Percentiles rank a stretch among this genome's conserved stretches.
These are phyloP conservation scores for Scedosporium aurantiacum DNA, from an alignment of 2,329 filamentous ascomycete species.

Conservation along the genomic window DNA sequence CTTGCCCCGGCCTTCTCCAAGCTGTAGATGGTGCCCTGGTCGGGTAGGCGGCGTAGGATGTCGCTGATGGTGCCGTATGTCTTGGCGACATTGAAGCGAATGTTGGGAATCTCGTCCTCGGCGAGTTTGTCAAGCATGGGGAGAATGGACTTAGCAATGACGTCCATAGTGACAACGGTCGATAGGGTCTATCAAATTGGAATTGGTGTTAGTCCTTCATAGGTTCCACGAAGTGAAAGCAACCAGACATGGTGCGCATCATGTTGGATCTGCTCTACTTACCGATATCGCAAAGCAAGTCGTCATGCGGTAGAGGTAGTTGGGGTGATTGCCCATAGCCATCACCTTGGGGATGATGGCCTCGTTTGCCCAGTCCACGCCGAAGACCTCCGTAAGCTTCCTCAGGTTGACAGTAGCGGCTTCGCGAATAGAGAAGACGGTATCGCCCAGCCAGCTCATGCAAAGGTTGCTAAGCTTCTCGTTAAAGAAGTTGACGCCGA, in stretches of 20 bases:
- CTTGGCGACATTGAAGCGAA: slow-evolving; percentile 98
- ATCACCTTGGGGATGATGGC: slow-evolving; percentile 98
- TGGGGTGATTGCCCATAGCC: slow-evolving; percentile 95
- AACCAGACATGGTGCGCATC: too few relatives aligned
- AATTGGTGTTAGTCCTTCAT: slow-evolving; percentile 15
- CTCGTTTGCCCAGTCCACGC: slow-evolving; percentile 92
- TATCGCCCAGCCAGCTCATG: slow-evolving; percentile 98
- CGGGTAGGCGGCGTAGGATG: slow-evolving; percentile 82
- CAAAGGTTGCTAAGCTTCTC: slow-evolving; percentile 91
- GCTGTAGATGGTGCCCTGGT: slow-evolving; percentile 74
- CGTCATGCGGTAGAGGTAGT: slow-evolving; percentile 99
- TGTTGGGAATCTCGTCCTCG: slow-evolving; percentile 92
- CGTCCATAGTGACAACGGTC: slow-evolving; percentile 82
- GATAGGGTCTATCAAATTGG: slow-evolving; percentile 64
- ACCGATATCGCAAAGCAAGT: slow-evolving; percentile 99
- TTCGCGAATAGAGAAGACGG: slow-evolving; percentile 96
- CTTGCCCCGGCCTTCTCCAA: slow-evolving; percentile 66
- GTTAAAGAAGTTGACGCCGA: slow-evolving; percentile 96
- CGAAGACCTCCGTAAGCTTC: slow-evolving; percentile 97
- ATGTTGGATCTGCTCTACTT: slow-evolving; percentile 29
- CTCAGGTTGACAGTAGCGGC: slow-evolving; percentile 95
- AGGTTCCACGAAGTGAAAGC: too few relatives aligned
- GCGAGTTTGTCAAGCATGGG: slow-evolving; percentile 95
- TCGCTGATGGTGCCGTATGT: slow-evolving; percentile 85
- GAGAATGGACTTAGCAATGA: slow-evolving; percentile 85